Evolutionary conservation across 78 protist genomes (phyloP), one percentile per base, ranked within the genome.

Genomic region (Dictyostelium firmibasis): DNA sequence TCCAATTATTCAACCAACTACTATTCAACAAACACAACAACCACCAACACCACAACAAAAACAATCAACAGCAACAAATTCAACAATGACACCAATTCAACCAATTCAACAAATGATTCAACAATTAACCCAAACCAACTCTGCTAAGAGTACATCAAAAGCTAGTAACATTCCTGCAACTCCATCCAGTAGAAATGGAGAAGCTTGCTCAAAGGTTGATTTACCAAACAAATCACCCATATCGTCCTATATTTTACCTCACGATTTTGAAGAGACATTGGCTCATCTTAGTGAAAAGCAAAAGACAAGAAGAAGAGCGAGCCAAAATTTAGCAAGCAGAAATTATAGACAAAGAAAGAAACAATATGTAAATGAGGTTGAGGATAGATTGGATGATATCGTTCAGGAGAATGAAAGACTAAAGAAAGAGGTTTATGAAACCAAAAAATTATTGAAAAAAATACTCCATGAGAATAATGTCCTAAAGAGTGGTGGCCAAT

Each of bases 301-400:
- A 88, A 88, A 88, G 81, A 88, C 69, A 27, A 50, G 93, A 79
- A 77, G 93, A 88, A 88, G 93, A 67, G 93, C 93, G 36, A 79
- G 86, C 31, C 93, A 88, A 44, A 88, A 88, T 44, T 33, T 79
- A 14, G 93, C 93, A 38, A 79, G 86, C 44, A 88, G 93, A 62
- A 88, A 88, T 36, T 88, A 88, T n/a, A 31, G 93, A 64, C 93
- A 88, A 79, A 77, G 93, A 79, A 88, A 88, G 86, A 88, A 88
- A 31, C 81, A 44, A 33, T 88, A 88, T 29, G 38, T 88, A 1
- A 18, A 29, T 27, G 93, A 88, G 3, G 57, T 88, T 18, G 93
- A 88, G 23, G 47, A 20, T 6, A 77, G 70, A 18, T 16, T 88
- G 27, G 93, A 88, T 41, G 83, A 20, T n/a, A 25, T 79, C 6